Percentiles rank a stretch among this genome's conserved stretches.
These are phyloP conservation scores for Fusarium miscanthi DNA, from an alignment of 2,329 filamentous ascomycete species.

Conservation along the genomic window DNA sequence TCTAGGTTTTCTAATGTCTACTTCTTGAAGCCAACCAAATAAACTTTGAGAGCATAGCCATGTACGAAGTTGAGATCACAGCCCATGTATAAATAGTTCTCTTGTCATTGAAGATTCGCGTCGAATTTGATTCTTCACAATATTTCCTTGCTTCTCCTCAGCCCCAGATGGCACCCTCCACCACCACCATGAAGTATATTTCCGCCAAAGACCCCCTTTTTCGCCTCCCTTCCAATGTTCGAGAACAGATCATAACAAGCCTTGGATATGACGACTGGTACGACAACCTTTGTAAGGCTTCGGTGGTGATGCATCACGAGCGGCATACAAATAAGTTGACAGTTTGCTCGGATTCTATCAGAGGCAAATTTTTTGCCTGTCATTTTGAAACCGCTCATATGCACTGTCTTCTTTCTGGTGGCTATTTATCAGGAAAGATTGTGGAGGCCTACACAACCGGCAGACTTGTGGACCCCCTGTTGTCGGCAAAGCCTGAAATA, in stretches of 20 bases:
- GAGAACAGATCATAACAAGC: not conserved
- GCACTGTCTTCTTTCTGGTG: not conserved
- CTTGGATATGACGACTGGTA: rapidly evolving
- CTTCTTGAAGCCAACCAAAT: rapidly evolving
- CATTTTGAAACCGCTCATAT: too few relatives aligned
- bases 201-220: not conserved
- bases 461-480: not conserved
- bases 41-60: not conserved
- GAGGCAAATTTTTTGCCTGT: too few relatives aligned
- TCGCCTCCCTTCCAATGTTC: not conserved
- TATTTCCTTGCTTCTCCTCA: not conserved
- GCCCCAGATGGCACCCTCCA: too few relatives aligned
- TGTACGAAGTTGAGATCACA: rapidly evolving
- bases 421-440: not conserved
- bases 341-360: not conserved
- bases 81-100: not conserved
- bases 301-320: not conserved
- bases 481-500: not conserved
- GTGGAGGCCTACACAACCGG: rapidly evolving
- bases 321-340: not conserved
- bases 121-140: not conserved
- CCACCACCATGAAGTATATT: not conserved
- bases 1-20: not conserved
- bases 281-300: not conserved
- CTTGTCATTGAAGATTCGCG: rapidly evolving